Evolutionary conservation across 768 basidiomycete genomes (phyloP), one percentile per base, ranked within the genome.

Genomic region (Termitomyces sp.): DNA sequence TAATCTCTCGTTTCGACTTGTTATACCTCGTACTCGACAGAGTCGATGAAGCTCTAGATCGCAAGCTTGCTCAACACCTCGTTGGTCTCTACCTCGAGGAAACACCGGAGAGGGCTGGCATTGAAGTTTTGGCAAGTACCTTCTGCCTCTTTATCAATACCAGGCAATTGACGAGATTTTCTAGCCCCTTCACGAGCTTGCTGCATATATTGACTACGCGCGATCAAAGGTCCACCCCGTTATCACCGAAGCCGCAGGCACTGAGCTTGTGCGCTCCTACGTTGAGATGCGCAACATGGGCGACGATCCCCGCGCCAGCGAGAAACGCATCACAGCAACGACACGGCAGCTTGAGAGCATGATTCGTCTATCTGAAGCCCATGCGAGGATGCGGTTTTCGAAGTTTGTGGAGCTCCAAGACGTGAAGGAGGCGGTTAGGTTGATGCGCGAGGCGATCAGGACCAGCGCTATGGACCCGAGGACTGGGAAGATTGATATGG

Each of bases 401-500:
- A 79, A 85, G n/a, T 81, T 82, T 53, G 96, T 99, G 39, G 92
- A 95, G 67, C 73, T 91, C 46, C 73, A 77, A 54, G 97, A 98
- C 66, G 97, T 98, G 31, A 78, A 81, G 60, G 97, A 98, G 71
- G 94, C 96, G 1, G 86, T 82, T 66, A 81, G 97, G n/a, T 81
- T 99, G 64, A 98, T 99, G 88, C 86, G 92, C 47, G 93, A 96
- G 70, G 97, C 96, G 4, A 90, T 99, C 72, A 85, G 92, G 65
- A 94, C 95, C 60, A 87, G 87, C 60, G 94, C 94, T 41, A 95
- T 96, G 80, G 95, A 98, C 71, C 96, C 96, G 10, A 80, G 91
- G 24, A 98, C 95, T 13, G 96, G 96, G 54, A 94, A 95, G 80
- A 96, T 98, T 68, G 95, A 98, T 70, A 91, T 98, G 84, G 92